Evolutionary conservation across 768 basidiomycete species (phyloP), one percentile per base, ranked within the genome.

Genomic region (Vararia minispora): DNA sequence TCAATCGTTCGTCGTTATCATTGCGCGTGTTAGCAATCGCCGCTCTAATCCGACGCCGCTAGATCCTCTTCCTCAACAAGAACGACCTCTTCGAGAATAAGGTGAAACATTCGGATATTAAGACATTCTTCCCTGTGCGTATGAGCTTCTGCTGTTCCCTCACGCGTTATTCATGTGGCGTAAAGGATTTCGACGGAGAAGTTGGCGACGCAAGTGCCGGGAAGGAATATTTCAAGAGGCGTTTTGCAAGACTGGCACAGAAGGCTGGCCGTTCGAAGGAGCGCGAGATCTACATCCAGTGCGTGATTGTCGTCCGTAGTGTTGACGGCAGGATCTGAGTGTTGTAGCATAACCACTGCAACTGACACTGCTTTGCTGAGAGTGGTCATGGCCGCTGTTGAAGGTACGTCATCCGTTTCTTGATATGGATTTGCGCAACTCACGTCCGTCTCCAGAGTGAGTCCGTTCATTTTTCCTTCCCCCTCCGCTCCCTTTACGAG

Each of bases 61-160:
- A 58, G 88, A 94, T 95, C 46, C 70, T 95, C 25, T 94, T 94
- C 70, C 68, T 94, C 42, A 95, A 94, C 64, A 95, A 97, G 64
- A 81, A 90, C 50, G 91, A 97, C 55, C 68, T 94, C n/a, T 90
- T 91, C 53, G 73, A 77, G 58, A 69, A 74, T 55, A 94, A 94
- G 62, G 77, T 97, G 28, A 58, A 60, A 40, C 68, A 74, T 41
- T 91, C 88, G 16, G 74, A 86, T 56, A 90, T 97, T 58, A 79
- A 76, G 61, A 82, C 74, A 48, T 85, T 84, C 62, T 97, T 95
- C 65, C 84, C 87, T 0, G 89, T 85, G 53, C 24, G 73, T 55
- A 21, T 31, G 20, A 38, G 26, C 6, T 11, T 28, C 16, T 12
- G n/a, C 14, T 37, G 13, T 29, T 23, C 14, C 22, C 16, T 25